Base-by-base conservation (phyloP, 805 yeast species). In the Nakazawaea sp. region DNA sequence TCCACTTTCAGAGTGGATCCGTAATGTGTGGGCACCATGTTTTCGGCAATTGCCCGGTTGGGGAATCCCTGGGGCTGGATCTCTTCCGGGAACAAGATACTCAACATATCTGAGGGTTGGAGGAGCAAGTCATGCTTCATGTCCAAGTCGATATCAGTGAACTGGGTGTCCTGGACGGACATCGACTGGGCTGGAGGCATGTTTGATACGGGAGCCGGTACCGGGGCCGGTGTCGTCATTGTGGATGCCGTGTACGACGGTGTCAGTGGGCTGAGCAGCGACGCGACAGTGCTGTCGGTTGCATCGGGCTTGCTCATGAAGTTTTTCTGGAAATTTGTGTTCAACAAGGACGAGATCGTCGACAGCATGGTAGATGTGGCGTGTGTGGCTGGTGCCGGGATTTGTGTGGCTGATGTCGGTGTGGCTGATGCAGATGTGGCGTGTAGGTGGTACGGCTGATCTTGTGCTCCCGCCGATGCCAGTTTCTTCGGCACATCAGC, bases 91-190 rank as follows among this genome's bases (percentile, higher is more conserved):
- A 37, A 37, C 26, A 37, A 32, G 26, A 32, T 13, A 17, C n/a
- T 37, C 23, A 37, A 24, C n/a, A 37, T 27, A 17, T 37, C 40
- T 15, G 40, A 32, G 4, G 40, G 36, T 27, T 37, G n/a, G n/a
- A n/a, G n/a, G n/a, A n/a, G n/a, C n/a, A n/a, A n/a, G n/a, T n/a
- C n/a, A n/a, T n/a, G n/a, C n/a, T n/a, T n/a, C n/a, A n/a, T n/a
- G n/a, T n/a, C n/a, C n/a, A n/a, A n/a, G n/a, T n/a, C n/a, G n/a
- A n/a, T n/a, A n/a, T n/a, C n/a, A n/a, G n/a, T n/a, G n/a, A n/a
- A n/a, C n/a, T n/a, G n/a, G n/a, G n/a, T n/a, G n/a, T n/a, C n/a
- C n/a, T n/a, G n/a, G n/a, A n/a, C n/a, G n/a, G n/a, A 12, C 26
- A 23, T 23, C 26, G 26, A 23, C 26, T n/a, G n/a, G n/a, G n/a